phyloP scores from a whole-genome alignment of 2,329 filamentous ascomycete genomes.

The Penicillium sp. region DNA sequence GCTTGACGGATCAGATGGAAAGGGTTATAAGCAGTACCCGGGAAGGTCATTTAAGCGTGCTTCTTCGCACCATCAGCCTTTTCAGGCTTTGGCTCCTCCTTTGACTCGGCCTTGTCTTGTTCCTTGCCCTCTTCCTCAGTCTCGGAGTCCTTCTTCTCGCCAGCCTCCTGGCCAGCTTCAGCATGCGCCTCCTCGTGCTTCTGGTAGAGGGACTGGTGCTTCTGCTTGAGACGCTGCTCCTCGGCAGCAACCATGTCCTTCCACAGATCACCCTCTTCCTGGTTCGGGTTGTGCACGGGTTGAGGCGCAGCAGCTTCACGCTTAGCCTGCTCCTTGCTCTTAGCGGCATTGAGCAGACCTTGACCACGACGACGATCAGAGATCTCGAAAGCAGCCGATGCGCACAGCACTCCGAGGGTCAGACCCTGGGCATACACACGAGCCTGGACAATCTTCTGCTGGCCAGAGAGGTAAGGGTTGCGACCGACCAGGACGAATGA shows the following conservation, averaged over 20 bases:
- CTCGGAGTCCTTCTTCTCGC: constrained; percentile 24
- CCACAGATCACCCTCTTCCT: constrained; percentile 90
- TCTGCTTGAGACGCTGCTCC: constrained; percentile 49
- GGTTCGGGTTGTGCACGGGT: constrained; percentile 72
- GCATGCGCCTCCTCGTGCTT: constrained; percentile 28
- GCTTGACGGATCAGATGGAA: neutral
- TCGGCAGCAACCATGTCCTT: constrained; percentile 60
- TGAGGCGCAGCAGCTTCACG: constrained; percentile 79
- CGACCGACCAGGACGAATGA: constrained; percentile 77
- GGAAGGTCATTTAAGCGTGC: constrained; percentile 7
- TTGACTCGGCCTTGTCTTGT: constrained; percentile 11
- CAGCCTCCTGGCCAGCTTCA: constrained; percentile 20
- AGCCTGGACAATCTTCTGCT: constrained; percentile 91
- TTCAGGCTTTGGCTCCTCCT: neutral
- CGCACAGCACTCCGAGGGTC: constrained; percentile 81
- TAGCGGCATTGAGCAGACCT: constrained; percentile 51
- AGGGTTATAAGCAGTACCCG: neutral
- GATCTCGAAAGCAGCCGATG: constrained; percentile 81
- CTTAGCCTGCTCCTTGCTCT: constrained; percentile 75
- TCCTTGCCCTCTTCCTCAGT: constrained; percentile 5
- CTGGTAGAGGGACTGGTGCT: constrained; percentile 43
- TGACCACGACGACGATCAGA: constrained; percentile 75
- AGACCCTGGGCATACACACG: constrained; percentile 92
- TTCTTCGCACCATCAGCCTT: constrained; percentile 20
- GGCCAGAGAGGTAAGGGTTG: constrained; percentile 72